These are phyloP conservation scores for Mycena haematopus DNA, from an alignment of 768 basidiomycete species.

Conservation along the genomic window DNA sequence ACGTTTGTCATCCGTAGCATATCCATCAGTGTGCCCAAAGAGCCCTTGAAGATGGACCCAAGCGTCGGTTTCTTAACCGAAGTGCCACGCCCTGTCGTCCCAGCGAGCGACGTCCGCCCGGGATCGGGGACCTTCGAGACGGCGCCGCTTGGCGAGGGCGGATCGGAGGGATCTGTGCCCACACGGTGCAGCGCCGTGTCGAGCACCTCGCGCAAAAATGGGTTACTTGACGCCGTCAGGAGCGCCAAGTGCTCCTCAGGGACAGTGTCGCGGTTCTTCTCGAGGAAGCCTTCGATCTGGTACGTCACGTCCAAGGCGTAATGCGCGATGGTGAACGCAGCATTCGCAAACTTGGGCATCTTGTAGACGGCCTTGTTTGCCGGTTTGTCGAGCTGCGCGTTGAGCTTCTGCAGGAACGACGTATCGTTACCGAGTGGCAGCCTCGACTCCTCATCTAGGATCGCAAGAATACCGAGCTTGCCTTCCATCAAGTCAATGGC, in stretches of 20 bases:
- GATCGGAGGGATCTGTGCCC: constrained; percentile 62
- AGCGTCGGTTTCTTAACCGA: constrained; percentile 30
- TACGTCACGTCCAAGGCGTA: constrained; percentile 99
- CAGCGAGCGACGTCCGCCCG: constrained; percentile 49
- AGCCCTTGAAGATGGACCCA: constrained; percentile 31
- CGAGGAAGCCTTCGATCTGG: constrained; percentile 96
- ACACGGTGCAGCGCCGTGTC: constrained; percentile 87
- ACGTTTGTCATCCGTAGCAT: constrained; percentile 97
- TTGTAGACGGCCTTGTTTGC: constrained; percentile 92
- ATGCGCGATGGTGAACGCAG: constrained; percentile 96
- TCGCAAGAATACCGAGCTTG: constrained; percentile 90
- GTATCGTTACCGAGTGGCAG: constrained; percentile 91
- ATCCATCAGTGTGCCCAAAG: constrained; percentile 73
- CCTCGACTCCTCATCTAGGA: constrained; percentile 97
- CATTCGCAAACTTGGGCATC: constrained; percentile 96
- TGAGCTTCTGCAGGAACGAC: constrained; percentile 92
- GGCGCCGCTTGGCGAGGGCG: constrained; percentile 72
- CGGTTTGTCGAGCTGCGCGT: constrained; percentile 85
- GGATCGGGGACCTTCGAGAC: constrained; percentile 68
- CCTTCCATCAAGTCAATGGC: constrained; percentile 99
- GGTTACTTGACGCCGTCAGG: constrained; percentile 84
- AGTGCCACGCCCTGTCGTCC: constrained; percentile 21
- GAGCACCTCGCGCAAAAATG: constrained; percentile 93
- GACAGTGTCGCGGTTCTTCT: constrained; percentile 98
- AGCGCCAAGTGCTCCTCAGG: constrained; percentile 97